These are phyloP conservation scores for Monilinia fructigena DNA, from an alignment of 2,329 filamentous ascomycete genomes.

Conservation along the genomic window DNA sequence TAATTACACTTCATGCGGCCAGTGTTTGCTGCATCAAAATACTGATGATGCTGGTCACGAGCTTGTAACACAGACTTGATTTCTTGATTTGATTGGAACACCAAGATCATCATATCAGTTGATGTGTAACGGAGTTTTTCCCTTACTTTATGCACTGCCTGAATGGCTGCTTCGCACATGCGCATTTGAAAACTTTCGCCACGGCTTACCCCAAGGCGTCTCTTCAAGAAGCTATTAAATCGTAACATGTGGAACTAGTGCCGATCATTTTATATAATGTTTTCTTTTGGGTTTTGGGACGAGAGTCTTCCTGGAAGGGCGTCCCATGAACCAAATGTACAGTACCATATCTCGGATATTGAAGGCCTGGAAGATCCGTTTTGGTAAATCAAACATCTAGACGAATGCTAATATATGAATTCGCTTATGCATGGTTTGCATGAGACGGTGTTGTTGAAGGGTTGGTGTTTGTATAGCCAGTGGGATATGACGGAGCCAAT, in stretches of 20 bases:
- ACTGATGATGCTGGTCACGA: constrained; percentile 9
- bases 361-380: not conserved
- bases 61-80: constrained; percentile 11
- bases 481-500: constrained; percentile 3
- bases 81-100: constrained; percentile 2
- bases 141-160: constrained; percentile 16
- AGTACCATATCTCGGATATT: not conserved
- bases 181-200: constrained; percentile 1
- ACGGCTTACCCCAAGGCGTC: not conserved
- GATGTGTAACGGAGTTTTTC: not conserved
- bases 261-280: not conserved
- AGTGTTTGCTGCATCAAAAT: constrained; percentile 15
- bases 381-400: not conserved
- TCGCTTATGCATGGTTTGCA: constrained; percentile 19
- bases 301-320: not conserved
- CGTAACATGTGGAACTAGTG: not conserved
- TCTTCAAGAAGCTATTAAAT: constrained; percentile 3
- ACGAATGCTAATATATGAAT: constrained; percentile 7
- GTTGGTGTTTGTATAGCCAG: constrained; percentile 2
- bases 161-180: constrained; percentile 11
- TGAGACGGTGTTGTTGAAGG: constrained; percentile 6
- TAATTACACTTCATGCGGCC: no score
- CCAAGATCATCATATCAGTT: constrained; percentile 20
- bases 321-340: not conserved
- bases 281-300: not conserved